Evolutionary conservation across 1,284 basidiomycete species (phyloP), one percentile per base, ranked within the genome.

Genomic region (Apiotrichum sp.): DNA sequence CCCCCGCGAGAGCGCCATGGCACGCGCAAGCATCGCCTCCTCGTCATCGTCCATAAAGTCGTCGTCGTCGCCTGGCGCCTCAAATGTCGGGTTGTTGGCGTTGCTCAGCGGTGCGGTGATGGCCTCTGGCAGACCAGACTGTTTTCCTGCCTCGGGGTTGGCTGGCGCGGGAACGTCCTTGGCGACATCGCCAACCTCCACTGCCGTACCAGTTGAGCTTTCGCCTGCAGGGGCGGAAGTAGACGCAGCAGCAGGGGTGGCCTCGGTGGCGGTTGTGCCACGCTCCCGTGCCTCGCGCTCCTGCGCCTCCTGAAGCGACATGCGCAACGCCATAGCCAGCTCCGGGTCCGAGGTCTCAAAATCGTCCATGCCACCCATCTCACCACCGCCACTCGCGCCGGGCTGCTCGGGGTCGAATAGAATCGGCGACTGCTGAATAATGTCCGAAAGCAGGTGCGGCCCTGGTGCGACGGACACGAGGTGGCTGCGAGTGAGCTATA

Each of bases 271-370:
- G 29, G 22, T 22, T 22, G 22, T 22, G 16, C 29, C 57, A 31
- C 56, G 56, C 42, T 58, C 56, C 45, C 59, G 59, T 11, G 50
- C 54, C 38, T 58, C 54, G 62, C 55, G 61, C 36, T 92, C 92
- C 71, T 89, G 86, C 59, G 93, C 95, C 77, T 98, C 95, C 77
- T 97, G 90, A 81, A 98, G 85, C 0, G 93, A 98, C 86, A 98
- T 91, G 41, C 95, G 88, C 44, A 98, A 81, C 10, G 93, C 95
- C 93, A 98, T 93, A 3, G 96, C 96, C 53, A 98, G 80, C 72
- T 98, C 95, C 0, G 96, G 96, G 75, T 98, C 95, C 65, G 96
- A 81, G 69, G 84, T 90, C 74, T 98, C 95, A 14, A 98, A 86
- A 36, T 62, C 68, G 50, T 66, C 67, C 3, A 61, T 70, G 47